Evolutionary conservation across 345 rosid genomes (phyloP), one percentile per base, ranked within the genome.

Genomic region (Erysimum cheiranthoides): DNA sequence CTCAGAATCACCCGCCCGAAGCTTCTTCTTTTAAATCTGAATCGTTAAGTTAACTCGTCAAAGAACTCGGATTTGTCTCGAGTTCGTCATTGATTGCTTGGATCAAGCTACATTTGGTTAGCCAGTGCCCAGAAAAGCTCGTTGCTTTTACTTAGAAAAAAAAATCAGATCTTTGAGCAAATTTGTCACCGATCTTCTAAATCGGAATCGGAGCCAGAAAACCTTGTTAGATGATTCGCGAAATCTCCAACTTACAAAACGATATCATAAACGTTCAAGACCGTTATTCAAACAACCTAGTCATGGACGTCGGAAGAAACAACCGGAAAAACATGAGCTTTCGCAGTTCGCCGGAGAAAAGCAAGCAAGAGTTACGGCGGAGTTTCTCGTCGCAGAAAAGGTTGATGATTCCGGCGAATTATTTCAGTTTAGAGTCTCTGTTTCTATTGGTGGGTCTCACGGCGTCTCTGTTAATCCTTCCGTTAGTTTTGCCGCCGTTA

Each of bases 401-500:
- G 42, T 61, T 73, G 65, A 59, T 87, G 78, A 63, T 82, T 16
- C 71, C 86, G 18, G 68, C 84, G 38, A 82, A 70, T 70, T 80
- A 81, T 27, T 89, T 85, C 79, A 85, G 93, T 78, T 39, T 88
- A 79, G 88, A 85, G 56, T 84, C 97, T 40, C 54, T 89, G 78
- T 30, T 84, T 47, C 13, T 89, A 63, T 76, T 92, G 34, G 53
- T 87, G 52, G 73, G 89, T 73, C 71, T 92, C 1, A 89, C 97
- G 7, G 90, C 82, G 5, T 88, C 92, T 10, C 74, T 92, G 80
- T 70, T 90, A 74, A 82, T 92, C 1, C 89, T 92, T 16, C 97
- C 97, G 21, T 63, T 92, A 80, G 68, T 92, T 27, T 83, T 92
- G 3, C 96, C 96, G 9, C 97, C 96, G 10, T 78, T 92, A 84